Evolutionary conservation across 176 grass and related monocot genomes (phyloP).

Genomic region (Avena sativa): DNA sequence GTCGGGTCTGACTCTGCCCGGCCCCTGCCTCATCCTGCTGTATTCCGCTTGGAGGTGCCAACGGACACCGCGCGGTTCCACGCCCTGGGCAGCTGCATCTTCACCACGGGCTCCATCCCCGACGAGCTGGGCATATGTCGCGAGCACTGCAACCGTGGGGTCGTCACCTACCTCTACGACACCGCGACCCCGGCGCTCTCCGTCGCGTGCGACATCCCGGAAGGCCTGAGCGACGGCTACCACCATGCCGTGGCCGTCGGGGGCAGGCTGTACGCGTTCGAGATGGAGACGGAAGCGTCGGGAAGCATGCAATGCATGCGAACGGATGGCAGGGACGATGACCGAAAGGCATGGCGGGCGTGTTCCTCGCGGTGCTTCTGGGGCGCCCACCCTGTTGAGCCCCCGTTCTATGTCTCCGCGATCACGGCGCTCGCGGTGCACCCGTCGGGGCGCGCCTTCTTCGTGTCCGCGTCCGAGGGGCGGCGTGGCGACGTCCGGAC

Average conservation of each 20-base stretch:
- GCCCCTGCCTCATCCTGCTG: background rate
- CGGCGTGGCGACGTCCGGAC: background rate
- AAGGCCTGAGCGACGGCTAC: background rate
- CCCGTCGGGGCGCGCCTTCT: background rate
- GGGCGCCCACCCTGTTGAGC: background rate
- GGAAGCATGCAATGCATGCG: conserved; percentile 14
- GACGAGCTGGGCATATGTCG: background rate
- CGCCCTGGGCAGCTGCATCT: conserved; percentile 1
- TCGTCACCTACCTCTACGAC: background rate
- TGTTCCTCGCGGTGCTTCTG: conserved; percentile 23
- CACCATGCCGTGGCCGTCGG: background rate
- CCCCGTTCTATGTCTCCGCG: background rate
- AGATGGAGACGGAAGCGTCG: background rate
- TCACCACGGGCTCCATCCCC: background rate
- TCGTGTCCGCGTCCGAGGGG: background rate
- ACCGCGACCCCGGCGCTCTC: background rate
- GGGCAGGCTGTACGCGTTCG: conserved; percentile 5
- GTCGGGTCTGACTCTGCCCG: background rate
- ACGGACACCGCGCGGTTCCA: background rate
- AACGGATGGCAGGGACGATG: background rate
- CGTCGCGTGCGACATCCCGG: background rate
- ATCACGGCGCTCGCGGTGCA: background rate
- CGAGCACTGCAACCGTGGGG: background rate
- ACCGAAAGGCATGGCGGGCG: background rate
- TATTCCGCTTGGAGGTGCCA: conserved; percentile 9